Conservation (phyloP, 305 asterid species). For the Solanum hybrid region DNA sequence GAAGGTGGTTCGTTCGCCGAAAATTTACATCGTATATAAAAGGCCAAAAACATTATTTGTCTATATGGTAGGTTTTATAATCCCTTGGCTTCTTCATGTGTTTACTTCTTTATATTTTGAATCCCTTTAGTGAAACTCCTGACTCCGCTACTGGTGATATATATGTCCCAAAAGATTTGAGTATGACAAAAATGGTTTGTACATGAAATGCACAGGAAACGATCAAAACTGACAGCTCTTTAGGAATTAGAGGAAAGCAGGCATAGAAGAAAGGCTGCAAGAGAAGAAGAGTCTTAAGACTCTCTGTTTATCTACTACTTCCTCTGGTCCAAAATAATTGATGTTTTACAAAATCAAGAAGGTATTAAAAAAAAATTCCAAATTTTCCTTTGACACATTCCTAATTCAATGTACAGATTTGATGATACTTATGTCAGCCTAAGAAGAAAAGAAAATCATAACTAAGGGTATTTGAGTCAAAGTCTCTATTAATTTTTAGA, state of each 20-base stretch:
- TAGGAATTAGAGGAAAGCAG: background rate
- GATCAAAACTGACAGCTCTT: background rate
- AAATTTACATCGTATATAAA: background rate
- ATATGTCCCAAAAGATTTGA: background rate
- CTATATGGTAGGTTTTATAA: background rate
- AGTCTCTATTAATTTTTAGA: background rate
- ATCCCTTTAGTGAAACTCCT: background rate
- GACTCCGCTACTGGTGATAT: background rate
- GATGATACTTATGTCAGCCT: background rate
- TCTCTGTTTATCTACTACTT: background rate
- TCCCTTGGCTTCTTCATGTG: background rate
- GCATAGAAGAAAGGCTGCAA: background rate
- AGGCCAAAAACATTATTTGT: background rate
- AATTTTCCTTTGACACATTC: background rate
- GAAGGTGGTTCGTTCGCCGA: background rate
- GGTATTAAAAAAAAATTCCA: background rate
- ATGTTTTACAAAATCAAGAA: background rate
- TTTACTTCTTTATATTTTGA: background rate
- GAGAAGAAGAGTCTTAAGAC: background rate
- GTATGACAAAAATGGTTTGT: background rate
- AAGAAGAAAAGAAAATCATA: background rate
- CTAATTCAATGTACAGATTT: background rate
- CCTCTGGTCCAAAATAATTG: background rate
- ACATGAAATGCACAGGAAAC: background rate
- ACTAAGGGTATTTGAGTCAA: background rate